Base-by-base conservation (phyloP, 768 basidiomycete species). In the Suillus discolor region DNA sequence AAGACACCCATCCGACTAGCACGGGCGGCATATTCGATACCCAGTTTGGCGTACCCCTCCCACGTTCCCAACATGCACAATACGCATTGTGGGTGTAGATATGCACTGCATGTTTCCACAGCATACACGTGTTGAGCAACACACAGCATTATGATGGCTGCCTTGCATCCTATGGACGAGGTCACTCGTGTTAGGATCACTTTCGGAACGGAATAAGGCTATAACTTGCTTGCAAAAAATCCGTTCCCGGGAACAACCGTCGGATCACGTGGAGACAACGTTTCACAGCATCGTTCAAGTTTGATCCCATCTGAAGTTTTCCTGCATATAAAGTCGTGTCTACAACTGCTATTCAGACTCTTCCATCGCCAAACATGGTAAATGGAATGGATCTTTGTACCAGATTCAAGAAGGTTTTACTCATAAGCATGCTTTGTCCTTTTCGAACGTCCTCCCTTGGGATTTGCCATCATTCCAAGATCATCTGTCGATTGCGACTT, bases 401-500 rank as follows among this genome's bases (percentile, higher is more conserved):
- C 65, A 83, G 89, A 61, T 84, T 84, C 75, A 96, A 97, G 80
- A 97, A 97, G 71, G 91, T 97, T 99, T 99, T 75, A 83, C 93
- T 1, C 96, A 99, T 77, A 97, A 99, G 76, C 97, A 97, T 73
- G 85, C 88, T 2, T 75, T 97, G 31, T 99, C 96, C 74, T 82
- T 89, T 2, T 82, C 84, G 7, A 78, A 84, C 75, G 67, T 88
- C 73, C 79, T 96, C 6, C 81, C 85, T 7, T 65, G 85, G 3
- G 95, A 97, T 75, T 81, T 96, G 8, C 96, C 96, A 0, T 92
- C 92, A 0, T 20, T 67, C 55, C 36, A 13, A n/a, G 44, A 67
- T 57, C 6, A 45, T 65, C 41, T 62, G 53, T 67, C 20, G 15
- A 45, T 38, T 41, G 23, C 64, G 57, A 20, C 31, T 34, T 20